These are phyloP conservation scores for Cystobasidium slooffiae DNA, from an alignment of 1,284 basidiomycete species.

Conservation along the genomic window DNA sequence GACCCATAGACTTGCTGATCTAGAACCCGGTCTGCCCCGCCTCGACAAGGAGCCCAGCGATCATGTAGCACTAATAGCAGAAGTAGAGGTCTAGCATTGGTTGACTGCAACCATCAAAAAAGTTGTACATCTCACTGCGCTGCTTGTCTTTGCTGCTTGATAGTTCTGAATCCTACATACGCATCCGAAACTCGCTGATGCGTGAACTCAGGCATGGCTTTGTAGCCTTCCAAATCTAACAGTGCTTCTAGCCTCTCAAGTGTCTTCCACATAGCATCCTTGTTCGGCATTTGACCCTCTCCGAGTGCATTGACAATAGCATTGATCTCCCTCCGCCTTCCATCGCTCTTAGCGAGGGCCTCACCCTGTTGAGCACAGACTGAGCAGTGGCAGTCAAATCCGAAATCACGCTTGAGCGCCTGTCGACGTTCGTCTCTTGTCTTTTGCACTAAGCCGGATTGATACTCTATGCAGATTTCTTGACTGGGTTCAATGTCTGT, in stretches of 20 bases:
- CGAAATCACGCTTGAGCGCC: constrained; percentile 47
- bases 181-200: constrained; percentile 40
- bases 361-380: constrained; percentile 40
- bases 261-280: constrained; percentile 28
- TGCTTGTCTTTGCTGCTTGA: constrained; percentile 14
- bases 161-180: constrained; percentile 35
- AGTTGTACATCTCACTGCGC: background rate
- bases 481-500: constrained; percentile 37
- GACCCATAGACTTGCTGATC: constrained; percentile 27
- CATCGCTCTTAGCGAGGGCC: constrained; percentile 39
- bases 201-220: constrained; percentile 49
- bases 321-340: constrained; percentile 41
- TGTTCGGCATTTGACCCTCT: constrained; percentile 20
- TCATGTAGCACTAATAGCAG: constrained; percentile 49
- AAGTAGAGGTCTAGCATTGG: constrained; percentile 42
- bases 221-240: constrained; percentile 49
- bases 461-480: constrained; percentile 52
- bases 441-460: constrained; percentile 46
- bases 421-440: constrained; percentile 46
- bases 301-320: constrained; percentile 36
- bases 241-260: constrained; percentile 48
- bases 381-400: constrained; percentile 50
- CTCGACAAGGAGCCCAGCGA: constrained; percentile 49
- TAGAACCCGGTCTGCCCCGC: constrained; percentile 48
- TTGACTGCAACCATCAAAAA: too few species aligned